Evolutionary conservation across 768 basidiomycete species (phyloP).

Genomic region (Gymnopilus dilepis): DNA sequence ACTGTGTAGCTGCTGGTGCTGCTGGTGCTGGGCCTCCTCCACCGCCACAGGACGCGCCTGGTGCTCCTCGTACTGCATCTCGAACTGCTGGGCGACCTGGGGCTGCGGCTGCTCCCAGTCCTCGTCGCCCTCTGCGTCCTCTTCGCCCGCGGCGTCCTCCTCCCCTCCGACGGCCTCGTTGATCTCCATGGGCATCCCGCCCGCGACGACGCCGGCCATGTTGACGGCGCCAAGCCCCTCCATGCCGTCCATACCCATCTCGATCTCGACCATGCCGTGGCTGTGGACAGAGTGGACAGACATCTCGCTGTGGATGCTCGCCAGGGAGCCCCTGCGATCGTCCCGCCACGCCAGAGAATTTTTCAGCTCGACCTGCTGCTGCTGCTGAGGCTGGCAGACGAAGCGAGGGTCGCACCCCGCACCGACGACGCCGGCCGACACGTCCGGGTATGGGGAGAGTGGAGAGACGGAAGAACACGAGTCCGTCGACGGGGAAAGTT

Average conservation of each 20-base stretch:
- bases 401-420: constrained; percentile 19
- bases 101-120: constrained; percentile 24
- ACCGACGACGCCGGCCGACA: constrained; percentile 11
- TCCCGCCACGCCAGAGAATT: constrained; percentile 12
- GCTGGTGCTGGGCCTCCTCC: constrained; percentile 2
- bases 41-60: constrained; percentile 11
- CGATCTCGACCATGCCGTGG: constrained; percentile 22
- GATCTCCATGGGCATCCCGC: constrained; percentile 20
- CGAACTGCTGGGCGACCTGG: constrained; percentile 15
- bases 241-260: constrained; percentile 27
- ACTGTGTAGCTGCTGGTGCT: constrained; percentile 10
- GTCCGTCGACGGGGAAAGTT: constrained; percentile 30
- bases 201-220: constrained; percentile 19
- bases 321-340: constrained; percentile 14
- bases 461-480: constrained; percentile 27
- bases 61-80: constrained; percentile 20
- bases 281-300: constrained; percentile 11
- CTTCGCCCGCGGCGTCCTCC: constrained; percentile 27
- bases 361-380: constrained; percentile 13
- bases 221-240: constrained; percentile 21
- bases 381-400: constrained; percentile 13
- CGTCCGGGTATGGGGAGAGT: constrained; percentile 23
- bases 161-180: constrained; percentile 18
- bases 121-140: constrained; percentile 37
- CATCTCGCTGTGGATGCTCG: constrained; percentile 22